These are phyloP conservation scores for Hypoxylon sp. DNA, from an alignment of 2,329 filamentous ascomycete genomes.

Conservation along the genomic window DNA sequence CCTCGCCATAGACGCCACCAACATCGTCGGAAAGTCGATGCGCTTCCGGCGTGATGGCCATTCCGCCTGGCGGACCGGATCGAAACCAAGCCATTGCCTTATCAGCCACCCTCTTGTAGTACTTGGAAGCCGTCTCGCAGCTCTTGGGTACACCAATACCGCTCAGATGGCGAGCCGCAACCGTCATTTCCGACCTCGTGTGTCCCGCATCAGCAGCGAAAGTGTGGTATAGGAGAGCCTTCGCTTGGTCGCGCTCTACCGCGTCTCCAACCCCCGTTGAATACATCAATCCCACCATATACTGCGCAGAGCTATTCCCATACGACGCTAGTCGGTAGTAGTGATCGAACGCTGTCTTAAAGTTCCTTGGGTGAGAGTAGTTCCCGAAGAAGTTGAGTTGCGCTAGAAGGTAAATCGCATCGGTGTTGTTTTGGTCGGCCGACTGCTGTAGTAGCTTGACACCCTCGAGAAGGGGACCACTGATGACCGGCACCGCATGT, in stretches of 20 bases:
- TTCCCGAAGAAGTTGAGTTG: slow-evolving; percentile 99
- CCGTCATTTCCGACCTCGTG: slow-evolving; percentile 90
- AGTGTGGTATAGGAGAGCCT: slow-evolving; percentile 92
- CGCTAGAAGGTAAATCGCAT: slow-evolving; percentile 90
- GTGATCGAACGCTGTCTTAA: slow-evolving; percentile 82
- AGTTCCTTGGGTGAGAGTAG: slow-evolving; percentile 87
- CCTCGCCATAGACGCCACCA: slow-evolving; percentile 95
- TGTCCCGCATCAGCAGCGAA: slow-evolving; percentile 90
- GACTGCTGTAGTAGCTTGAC: slow-evolving; percentile 68
- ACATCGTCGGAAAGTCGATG: slow-evolving; percentile 91
- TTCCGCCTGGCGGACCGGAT: slow-evolving; percentile 90
- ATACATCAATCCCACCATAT: slow-evolving; percentile 97
- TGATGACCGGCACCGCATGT: slow-evolving; percentile 56
- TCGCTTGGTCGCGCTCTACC: slow-evolving; percentile 88
- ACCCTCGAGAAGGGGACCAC: slow-evolving; percentile 64
- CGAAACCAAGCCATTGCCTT: slow-evolving; percentile 91
- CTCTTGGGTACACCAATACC: slow-evolving; percentile 89
- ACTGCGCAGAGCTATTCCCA: slow-evolving; percentile 92
- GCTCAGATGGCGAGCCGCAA: slow-evolving; percentile 86
- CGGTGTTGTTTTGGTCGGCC: slow-evolving; percentile 73
- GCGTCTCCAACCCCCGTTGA: slow-evolving; percentile 89
- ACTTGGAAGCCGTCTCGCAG: slow-evolving; percentile 86
- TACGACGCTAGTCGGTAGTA: slow-evolving; percentile 83
- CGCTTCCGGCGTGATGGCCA: slow-evolving; percentile 80
- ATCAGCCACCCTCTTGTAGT: slow-evolving; percentile 94